Percentiles rank a stretch among this genome's conserved stretches.
These are phyloP conservation scores for Pythium angustatum DNA, from an alignment of 352 stramenopile genomes.

Conservation along the genomic window DNA sequence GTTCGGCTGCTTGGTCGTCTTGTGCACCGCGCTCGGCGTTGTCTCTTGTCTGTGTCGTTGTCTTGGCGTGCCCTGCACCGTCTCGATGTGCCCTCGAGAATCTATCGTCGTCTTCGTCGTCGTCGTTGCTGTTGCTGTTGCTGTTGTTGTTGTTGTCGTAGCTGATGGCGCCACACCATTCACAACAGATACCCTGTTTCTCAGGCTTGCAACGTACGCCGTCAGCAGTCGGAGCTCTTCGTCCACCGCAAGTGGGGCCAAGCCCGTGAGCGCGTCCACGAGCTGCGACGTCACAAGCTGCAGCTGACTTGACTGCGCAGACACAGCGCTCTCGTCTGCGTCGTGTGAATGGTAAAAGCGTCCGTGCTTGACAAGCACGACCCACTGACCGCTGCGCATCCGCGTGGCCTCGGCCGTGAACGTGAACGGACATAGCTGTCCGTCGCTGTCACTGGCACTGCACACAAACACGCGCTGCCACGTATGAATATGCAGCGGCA, in stretches of 20 bases:
- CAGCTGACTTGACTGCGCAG: neutral
- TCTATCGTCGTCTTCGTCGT: no score
- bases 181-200: neutral
- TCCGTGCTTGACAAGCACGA: conserved; percentile 16
- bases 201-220: neutral
- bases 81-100: no score
- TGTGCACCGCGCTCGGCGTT: no score
- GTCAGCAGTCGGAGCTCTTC: neutral
- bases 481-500: conserved; percentile 9
- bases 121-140: no score
- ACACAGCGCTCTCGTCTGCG: neutral
- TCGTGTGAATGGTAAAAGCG: conserved; percentile 17
- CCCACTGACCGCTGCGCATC: conserved; percentile 16
- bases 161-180: neutral
- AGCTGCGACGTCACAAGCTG: neutral
- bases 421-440: conserved; percentile 7
- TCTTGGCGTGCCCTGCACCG: no score
- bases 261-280: neutral
- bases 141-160: no score
- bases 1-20: no score
- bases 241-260: neutral
- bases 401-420: conserved; percentile 14
- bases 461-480: conserved; percentile 20
- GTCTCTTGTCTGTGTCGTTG: no score
- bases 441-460: neutral